Conservation (phyloP, 768 basidiomycete species). For the Russula olivacea region DNA sequence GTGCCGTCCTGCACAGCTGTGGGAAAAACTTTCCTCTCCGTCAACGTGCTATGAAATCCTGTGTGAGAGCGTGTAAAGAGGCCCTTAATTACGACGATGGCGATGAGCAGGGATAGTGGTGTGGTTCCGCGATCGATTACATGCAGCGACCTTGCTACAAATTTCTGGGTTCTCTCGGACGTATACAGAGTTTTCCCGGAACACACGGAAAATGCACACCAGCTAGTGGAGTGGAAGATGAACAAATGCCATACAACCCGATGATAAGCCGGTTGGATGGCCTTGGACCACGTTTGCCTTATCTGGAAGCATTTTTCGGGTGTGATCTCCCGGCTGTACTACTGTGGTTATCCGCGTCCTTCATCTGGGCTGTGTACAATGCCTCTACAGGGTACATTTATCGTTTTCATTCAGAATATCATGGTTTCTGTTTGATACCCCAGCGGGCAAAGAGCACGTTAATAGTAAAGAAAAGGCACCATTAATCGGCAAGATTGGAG, state of each 20-base stretch:
- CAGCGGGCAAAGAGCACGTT: neutral
- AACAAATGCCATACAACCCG: neutral
- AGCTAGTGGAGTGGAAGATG: too few species aligned
- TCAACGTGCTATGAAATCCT: too few species aligned
- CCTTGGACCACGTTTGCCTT: neutral
- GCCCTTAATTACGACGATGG: too few species aligned
- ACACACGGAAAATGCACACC: neutral
- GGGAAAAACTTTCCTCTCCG: too few species aligned
- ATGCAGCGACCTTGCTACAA: too few species aligned
- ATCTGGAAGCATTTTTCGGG: neutral
- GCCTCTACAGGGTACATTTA: neutral
- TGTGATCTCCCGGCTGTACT: neutral
- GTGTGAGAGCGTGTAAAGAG: too few species aligned
- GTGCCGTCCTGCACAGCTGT: too few species aligned
- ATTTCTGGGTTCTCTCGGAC: neutral
- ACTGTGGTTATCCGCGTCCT: slow-evolving; percentile 2
- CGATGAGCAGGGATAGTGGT: too few species aligned
- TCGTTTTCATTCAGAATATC: neutral
- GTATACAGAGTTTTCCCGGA: neutral
- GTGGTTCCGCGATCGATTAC: too few species aligned
- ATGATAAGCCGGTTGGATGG: neutral
- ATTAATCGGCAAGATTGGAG: neutral
- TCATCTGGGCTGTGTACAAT: neutral
- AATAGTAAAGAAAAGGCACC: neutral
- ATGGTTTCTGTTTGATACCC: slow-evolving; percentile 2